Conservation (phyloP, 352 stramenopile genomes). For the Pythium folliculosum region DNA sequence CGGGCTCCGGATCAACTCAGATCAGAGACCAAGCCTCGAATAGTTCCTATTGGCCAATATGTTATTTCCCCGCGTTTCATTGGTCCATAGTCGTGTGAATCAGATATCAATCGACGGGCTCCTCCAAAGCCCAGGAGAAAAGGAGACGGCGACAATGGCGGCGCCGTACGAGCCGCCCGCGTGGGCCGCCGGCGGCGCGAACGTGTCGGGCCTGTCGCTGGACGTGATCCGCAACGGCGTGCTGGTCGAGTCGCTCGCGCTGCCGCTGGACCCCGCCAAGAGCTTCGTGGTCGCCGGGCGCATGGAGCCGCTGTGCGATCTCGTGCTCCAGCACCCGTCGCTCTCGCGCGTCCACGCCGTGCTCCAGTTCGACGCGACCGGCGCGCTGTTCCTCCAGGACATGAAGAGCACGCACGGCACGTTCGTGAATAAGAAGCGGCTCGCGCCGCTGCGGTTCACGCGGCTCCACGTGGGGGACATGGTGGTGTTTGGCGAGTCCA, state of each 20-base stretch:
- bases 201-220: slow-evolving; percentile 56
- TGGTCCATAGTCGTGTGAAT: not conserved
- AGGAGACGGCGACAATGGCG: no score
- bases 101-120: no score
- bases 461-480: slow-evolving; percentile 82
- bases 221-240: slow-evolving; percentile 73
- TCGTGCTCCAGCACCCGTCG: slow-evolving; percentile 73
- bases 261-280: slow-evolving; percentile 34
- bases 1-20: not conserved
- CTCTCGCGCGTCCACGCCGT: slow-evolving; percentile 76
- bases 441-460: slow-evolving; percentile 47
- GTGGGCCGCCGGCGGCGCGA: slow-evolving; percentile 50
- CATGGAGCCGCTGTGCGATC: slow-evolving; percentile 64
- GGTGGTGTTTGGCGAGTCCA: slow-evolving; percentile 87
- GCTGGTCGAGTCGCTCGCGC: slow-evolving; percentile 45
- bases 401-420: slow-evolving; percentile 81
- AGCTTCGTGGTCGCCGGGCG: slow-evolving; percentile 60
- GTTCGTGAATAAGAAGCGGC: slow-evolving; percentile 82
- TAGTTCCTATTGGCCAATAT: no score
- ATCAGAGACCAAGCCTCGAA: not conserved
- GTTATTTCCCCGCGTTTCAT: no score
- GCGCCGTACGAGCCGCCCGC: slow-evolving; percentile 46
- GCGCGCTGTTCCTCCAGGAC: slow-evolving; percentile 75
- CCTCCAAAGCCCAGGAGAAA: no score
- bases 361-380: slow-evolving; percentile 68